phyloP scores from a whole-genome alignment of 2,329 filamentous ascomycete species.

The Harringtonia aguacate region DNA sequence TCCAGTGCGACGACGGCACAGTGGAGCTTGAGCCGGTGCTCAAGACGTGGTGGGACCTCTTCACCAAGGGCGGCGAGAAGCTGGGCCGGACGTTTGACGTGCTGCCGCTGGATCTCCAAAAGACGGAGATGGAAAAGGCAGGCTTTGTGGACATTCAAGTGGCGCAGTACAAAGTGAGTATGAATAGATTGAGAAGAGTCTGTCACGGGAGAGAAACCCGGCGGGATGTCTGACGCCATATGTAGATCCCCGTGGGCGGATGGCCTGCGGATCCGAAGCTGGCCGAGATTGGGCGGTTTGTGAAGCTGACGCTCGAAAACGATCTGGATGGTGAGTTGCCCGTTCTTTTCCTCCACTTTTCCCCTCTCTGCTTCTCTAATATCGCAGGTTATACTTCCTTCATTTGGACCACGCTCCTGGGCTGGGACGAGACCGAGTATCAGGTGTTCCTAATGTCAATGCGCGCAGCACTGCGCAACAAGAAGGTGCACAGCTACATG shows the following conservation, averaged over 20 bases:
- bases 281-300: not conserved
- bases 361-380: not conserved
- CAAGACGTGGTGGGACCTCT: no score
- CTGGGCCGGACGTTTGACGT: no score
- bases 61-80: no score
- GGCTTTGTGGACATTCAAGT: no score
- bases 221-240: not conserved
- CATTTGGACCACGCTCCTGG: not conserved
- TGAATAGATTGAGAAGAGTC: no score
- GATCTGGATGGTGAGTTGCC: not conserved
- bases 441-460: not conserved
- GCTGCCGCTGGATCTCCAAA: no score
- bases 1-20: not conserved
- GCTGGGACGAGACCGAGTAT: not conserved
- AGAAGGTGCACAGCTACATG: not conserved
- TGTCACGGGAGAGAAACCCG: no score
- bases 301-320: not conserved
- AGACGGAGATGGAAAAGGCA: no score
- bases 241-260: not conserved
- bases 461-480: not conserved
- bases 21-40: not conserved
- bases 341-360: no score
- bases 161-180: no score
- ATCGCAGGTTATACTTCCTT: not conserved
- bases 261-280: not conserved